phyloP scores from a whole-genome alignment of 2,329 filamentous ascomycete species.

The Trichoderma citrinoviride region DNA sequence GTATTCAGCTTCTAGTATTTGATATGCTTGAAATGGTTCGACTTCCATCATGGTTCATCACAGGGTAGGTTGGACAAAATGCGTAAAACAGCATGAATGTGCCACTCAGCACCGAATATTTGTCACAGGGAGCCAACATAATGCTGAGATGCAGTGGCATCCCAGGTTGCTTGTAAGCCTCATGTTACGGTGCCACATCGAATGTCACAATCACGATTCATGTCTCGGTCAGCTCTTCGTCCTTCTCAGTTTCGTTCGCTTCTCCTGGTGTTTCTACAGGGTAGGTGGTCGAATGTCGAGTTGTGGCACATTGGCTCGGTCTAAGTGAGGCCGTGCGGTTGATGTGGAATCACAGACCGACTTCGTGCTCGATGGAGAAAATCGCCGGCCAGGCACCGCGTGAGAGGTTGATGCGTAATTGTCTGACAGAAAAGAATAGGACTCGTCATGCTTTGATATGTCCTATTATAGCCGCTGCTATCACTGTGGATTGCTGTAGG shows the following conservation, averaged over 20 bases:
- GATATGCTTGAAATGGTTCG: neutral
- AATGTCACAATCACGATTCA: neutral
- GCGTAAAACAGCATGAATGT: neutral
- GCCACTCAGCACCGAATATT: conserved; percentile 1
- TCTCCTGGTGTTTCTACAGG: neutral
- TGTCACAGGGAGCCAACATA: neutral
- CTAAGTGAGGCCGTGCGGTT: neutral
- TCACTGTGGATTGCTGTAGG: too few relatives aligned
- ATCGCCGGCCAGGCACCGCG: neutral
- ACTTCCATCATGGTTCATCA: neutral
- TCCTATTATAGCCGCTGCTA: too few relatives aligned
- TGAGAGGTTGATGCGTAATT: neutral
- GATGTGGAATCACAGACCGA: conserved; percentile 13
- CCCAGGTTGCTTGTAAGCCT: neutral
- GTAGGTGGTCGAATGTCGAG: neutral
- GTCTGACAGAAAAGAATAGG: too few relatives aligned
- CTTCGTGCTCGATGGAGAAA: neutral
- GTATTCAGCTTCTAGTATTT: neutral
- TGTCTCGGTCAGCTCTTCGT: neutral
- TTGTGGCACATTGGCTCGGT: too few relatives aligned
- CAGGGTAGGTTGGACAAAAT: neutral
- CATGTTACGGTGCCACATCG: neutral
- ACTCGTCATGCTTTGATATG: too few relatives aligned
- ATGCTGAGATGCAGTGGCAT: neutral
- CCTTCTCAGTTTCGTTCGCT: neutral